Percentiles rank a stretch among this genome's conserved stretches.
Evolutionary conservation across 2,329 filamentous ascomycete species (phyloP).

Genomic region (Byssothecium circinans): DNA sequence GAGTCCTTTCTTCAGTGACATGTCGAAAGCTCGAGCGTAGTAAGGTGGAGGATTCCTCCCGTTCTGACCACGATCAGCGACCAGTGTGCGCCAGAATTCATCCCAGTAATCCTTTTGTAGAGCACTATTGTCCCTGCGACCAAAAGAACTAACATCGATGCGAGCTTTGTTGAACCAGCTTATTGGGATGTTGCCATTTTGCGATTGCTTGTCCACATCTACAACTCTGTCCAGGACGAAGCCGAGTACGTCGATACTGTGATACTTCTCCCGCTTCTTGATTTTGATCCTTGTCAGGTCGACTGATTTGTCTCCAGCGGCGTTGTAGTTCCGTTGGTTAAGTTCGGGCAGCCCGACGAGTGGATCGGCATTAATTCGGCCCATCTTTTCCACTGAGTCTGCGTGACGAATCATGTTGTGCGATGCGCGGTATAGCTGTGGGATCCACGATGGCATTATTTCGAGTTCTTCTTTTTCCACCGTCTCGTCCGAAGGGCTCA

Average conservation of each 20-base stretch:
- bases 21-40: slow-evolving; percentile 21
- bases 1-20: slow-evolving; percentile 14
- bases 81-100: slow-evolving; percentile 20
- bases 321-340: slow-evolving; percentile 34
- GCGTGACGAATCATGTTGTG: slow-evolving; percentile 23
- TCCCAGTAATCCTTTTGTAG: slow-evolving; percentile 7
- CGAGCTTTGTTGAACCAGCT: slow-evolving; percentile 7
- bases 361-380: slow-evolving; percentile 41
- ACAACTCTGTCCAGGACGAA: slow-evolving; percentile 31
- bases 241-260: slow-evolving; percentile 38
- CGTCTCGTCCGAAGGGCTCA: not conserved
- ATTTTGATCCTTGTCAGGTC: slow-evolving; percentile 24
- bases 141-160: not conserved
- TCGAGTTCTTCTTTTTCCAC: not conserved
- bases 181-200: slow-evolving; percentile 16
- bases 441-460: slow-evolving; percentile 37
- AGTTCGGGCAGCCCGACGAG: slow-evolving; percentile 35
- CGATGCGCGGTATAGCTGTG: slow-evolving; percentile 20
- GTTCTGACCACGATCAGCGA: slow-evolving; percentile 16
- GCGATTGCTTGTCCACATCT: slow-evolving; percentile 12
- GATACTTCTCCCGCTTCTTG: slow-evolving; percentile 23
- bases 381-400: slow-evolving; percentile 22
- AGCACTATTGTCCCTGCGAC: not conserved
- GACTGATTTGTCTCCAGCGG: slow-evolving; percentile 25
- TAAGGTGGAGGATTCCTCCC: slow-evolving; percentile 19